Conservation (phyloP, 139 green algal species). For the Chlamydomonas schloesseri region DNA sequence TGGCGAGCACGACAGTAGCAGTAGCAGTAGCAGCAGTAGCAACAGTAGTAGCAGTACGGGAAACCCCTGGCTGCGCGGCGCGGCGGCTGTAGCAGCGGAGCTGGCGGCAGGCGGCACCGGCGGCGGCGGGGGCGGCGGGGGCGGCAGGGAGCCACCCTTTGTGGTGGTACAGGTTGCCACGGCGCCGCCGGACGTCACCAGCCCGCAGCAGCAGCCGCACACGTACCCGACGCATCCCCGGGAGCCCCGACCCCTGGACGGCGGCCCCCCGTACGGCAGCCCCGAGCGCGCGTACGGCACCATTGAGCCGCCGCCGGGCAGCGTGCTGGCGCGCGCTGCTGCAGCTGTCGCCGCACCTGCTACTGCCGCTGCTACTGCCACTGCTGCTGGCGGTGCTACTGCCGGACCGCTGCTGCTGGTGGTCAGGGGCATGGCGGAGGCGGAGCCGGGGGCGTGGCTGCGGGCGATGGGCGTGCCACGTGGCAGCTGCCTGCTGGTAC, state of each 20-base stretch:
- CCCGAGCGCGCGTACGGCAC: no score
- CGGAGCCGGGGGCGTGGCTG: constrained; percentile 21
- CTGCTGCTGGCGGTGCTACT: background rate
- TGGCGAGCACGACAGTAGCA: no score
- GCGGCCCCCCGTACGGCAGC: no score
- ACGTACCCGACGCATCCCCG: no score
- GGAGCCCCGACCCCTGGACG: no score
- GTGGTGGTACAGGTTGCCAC: constrained; percentile 36
- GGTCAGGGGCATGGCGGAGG: constrained; percentile 36
- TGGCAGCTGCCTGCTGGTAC: constrained; percentile 73
- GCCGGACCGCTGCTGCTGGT: background rate
- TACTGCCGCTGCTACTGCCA: background rate
- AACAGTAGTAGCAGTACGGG: background rate
- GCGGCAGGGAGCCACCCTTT: background rate
- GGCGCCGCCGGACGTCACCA: no score
- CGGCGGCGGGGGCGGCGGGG: background rate
- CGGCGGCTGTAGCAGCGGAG: constrained; percentile 9
- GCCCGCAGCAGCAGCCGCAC: no score
- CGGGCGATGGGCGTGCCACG: constrained; percentile 32
- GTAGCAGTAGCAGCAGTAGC: no score
- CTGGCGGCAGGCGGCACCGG: constrained; percentile 1
- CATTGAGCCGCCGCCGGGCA: background rate
- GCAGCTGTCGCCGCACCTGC: background rate
- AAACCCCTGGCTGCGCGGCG: constrained; percentile 36
- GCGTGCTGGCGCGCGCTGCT: background rate